Conservation (phyloP, 257 asterid genomes). For the Plantago ovata region DNA sequence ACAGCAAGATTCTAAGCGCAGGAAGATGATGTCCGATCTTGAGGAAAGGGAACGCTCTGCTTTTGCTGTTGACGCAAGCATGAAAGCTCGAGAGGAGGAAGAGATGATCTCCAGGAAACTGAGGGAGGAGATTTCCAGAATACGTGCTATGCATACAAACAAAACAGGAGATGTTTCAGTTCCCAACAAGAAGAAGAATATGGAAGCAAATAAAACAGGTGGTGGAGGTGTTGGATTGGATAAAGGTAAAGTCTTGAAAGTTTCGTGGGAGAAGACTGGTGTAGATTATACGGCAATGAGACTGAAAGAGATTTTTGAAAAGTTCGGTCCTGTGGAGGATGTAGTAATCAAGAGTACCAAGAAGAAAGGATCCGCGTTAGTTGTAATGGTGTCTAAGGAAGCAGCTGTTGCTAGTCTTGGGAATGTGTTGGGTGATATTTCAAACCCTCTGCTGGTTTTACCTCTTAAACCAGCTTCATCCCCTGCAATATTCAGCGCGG, state of each 20-base stretch:
- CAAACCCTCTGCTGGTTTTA: conserved; percentile 75
- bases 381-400: conserved; percentile 78
- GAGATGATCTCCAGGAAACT: too few species aligned
- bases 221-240: conserved; percentile 42
- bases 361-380: conserved; percentile 84
- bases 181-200: conserved; percentile 34
- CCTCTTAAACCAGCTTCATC: conserved; percentile 56
- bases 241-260: conserved; percentile 73
- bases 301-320: conserved; percentile 55
- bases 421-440: conserved; percentile 62
- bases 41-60: too few species aligned
- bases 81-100: too few species aligned
- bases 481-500: conserved; percentile 33
- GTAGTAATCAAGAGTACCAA: conserved; percentile 69
- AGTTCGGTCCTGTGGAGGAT: conserved; percentile 80
- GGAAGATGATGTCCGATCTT: too few species aligned
- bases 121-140: too few species aligned
- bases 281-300: conserved; percentile 59
- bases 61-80: too few species aligned
- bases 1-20: too few species aligned
- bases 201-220: conserved; percentile 23
- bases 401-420: conserved; percentile 59
- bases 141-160: conserved; percentile 4
- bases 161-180: conserved; percentile 29
- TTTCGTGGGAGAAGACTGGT: conserved; percentile 85